Base-by-base conservation (phyloP, 805 yeast species). In the Priceomyces carsonii region DNA sequence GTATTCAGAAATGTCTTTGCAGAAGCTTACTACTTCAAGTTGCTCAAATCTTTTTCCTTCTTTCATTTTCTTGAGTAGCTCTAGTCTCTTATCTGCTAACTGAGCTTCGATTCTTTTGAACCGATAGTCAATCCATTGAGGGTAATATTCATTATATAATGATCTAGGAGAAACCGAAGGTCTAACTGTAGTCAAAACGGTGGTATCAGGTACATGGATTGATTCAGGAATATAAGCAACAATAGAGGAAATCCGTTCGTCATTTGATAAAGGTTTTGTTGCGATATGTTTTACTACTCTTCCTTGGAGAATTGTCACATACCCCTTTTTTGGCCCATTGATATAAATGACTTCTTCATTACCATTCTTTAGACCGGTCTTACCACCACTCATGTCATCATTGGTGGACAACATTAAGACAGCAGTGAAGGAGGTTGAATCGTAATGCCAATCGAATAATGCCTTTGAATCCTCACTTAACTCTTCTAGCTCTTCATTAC, bases 171-270 rank as follows among this genome's bases (percentile, higher is more conserved):
- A 43, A 3, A 55, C 65, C 8, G 59, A 51, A 4, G 76, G 73
- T 47, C 60, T 66, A 32, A 63, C 65, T 2, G 74, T 66, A 15
- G 62, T 54, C 35, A 66, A 50, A 12, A 66, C 71, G n/a, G 70
- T 59, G 26, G 53, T 55, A 26, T 68, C 71, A 17, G 63, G 66
- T 26, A 48, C 34, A 35, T 54, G 47, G 23, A 69, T 54, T 37
- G 64, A 59, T 32, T 57, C 59, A 18, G 75, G 72, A 48, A 70
- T 61, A 45, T 60, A 68, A 4, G 69, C 61, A 13, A 66, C 65
- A 26, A 70, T 72, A 3, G 66, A 50, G 2, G 73, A 65, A 42
- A 70, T 66, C 53, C 75, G 61, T 42, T 70, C 75, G 19, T 51
- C 55, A 31, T 59, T 57, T 13, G 59, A 45, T 3, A 44, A 34